Base-by-base conservation (phyloP, 1,139 yeast genomes). In the Hansenula sp. region DNA sequence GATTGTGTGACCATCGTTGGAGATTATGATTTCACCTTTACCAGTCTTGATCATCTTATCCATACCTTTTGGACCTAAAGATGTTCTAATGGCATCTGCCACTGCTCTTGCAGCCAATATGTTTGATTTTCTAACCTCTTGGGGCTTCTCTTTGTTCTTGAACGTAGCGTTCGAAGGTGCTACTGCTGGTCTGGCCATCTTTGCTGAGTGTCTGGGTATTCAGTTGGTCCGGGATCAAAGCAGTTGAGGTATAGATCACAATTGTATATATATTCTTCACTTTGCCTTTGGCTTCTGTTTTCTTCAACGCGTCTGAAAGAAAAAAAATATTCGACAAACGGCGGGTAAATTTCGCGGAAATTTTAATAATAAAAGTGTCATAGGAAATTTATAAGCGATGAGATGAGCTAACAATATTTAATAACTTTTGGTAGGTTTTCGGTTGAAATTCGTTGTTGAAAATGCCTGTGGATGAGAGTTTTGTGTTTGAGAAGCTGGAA, bases 1-100 rank as follows among this genome's bases (percentile, higher is more conserved):
- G 56, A 94, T 94, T 16, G 97, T 89, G 61, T 95, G 97, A 32
- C 99, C 99, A 66, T 92, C 99, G 62, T 92, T 94, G 48, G 97
- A 89, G 52, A 94, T 90, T 58, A 92, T 85, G 53, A 92, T 86
- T 59, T 92, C 92, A 30, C 97, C 97, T 39, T 77, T 77, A 42
- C 90, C 84, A 26, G 97, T 89, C 65, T 87, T 89, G 68, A 87
- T 87, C 98, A 92, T 92, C 71, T 94, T 94, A 64, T 92, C 99
- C 98, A 92, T 92, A 46, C 99, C 98, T 64, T 89, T 90, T 40
- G 99, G 99, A 28, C 99, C 99, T 44, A 92, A 71, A 11, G 97
- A 89, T 4, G 99, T 92, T 64, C 98, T 77, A 59, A 92, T 89
- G 39, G 98, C 98, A 65, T 94, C 98, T 3, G 97, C 92, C 31